Percentiles rank a stretch among this genome's conserved stretches.
Conservation (phyloP, 2,329 filamentous ascomycete genomes). For the Alternaria viburni region DNA sequence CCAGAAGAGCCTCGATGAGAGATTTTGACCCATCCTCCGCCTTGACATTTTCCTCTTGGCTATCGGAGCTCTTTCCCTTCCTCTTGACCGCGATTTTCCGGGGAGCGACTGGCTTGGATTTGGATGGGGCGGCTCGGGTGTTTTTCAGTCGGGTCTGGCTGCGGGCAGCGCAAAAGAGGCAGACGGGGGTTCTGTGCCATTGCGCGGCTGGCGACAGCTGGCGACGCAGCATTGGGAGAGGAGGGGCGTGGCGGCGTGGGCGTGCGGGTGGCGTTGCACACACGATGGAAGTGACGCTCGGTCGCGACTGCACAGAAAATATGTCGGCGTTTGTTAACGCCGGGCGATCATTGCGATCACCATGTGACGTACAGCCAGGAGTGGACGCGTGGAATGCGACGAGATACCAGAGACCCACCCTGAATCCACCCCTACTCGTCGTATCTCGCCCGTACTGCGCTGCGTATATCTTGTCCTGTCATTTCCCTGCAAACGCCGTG, state of each 20-base stretch:
- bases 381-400: constrained; percentile 3
- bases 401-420: background rate
- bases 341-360: constrained; percentile 5
- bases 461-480: background rate
- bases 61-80: background rate
- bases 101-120: constrained; percentile 2
- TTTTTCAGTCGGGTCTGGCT: constrained; percentile 8
- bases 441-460: background rate
- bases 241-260: background rate
- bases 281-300: constrained; percentile 8
- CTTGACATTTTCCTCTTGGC: background rate
- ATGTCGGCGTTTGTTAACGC: constrained; percentile 13
- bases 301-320: constrained; percentile 14
- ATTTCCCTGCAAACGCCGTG: constrained; percentile 1
- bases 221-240: constrained; percentile 35
- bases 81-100: background rate
- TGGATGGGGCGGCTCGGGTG: constrained; percentile 25
- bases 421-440: background rate
- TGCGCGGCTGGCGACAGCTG: constrained; percentile 26
- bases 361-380: constrained; percentile 3
- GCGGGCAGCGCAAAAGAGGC: constrained; percentile 29
- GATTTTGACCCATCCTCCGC: constrained; percentile 13
- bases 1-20: constrained; percentile 32
- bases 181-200: constrained; percentile 22
- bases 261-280: constrained; percentile 3